Conservation (phyloP, 306 rosid species). For the Argentina anserina region DNA sequence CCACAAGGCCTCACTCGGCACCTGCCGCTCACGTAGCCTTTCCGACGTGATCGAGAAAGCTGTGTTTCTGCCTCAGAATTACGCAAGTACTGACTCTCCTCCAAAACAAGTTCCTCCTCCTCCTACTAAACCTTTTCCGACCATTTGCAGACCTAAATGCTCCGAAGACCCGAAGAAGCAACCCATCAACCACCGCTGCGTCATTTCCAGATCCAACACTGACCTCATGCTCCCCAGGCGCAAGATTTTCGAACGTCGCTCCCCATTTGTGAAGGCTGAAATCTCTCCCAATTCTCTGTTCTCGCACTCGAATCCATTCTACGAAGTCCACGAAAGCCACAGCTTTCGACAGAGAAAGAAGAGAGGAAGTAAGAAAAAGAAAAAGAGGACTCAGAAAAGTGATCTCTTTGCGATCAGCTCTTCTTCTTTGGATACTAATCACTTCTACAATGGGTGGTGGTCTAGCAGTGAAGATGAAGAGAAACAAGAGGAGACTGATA, state of each 20-base stretch:
- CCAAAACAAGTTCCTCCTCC: neutral
- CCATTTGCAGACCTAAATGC: conserved; percentile 43
- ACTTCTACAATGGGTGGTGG: conserved; percentile 61
- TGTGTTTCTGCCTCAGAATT: conserved; percentile 36
- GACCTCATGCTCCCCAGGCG: conserved; percentile 43
- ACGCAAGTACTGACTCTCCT: neutral
- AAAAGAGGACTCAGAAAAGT: conserved; percentile 32
- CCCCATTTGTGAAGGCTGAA: conserved; percentile 30
- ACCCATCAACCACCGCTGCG: conserved; percentile 17
- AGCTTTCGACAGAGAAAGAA: conserved; percentile 13
- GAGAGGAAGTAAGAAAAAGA: conserved; percentile 19
- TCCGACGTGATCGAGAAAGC: conserved; percentile 63
- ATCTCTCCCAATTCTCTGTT: conserved; percentile 51
- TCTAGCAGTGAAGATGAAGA: conserved; percentile 60
- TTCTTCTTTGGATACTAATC: conserved; percentile 42
- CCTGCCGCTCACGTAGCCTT: conserved; percentile 64
- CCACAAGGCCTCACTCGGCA: conserved; percentile 62
- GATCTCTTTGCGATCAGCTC: conserved; percentile 45
- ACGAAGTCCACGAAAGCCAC: conserved; percentile 25
- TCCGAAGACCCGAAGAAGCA: conserved; percentile 17
- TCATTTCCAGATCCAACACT: conserved; percentile 28
- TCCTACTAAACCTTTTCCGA: conserved; percentile 25
- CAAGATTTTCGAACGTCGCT: conserved; percentile 39
- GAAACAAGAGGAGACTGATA: conserved; percentile 64
- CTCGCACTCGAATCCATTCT: conserved; percentile 35